Base-by-base conservation (phyloP, 805 yeast genomes). In the Yarrowia hollandica region DNA sequence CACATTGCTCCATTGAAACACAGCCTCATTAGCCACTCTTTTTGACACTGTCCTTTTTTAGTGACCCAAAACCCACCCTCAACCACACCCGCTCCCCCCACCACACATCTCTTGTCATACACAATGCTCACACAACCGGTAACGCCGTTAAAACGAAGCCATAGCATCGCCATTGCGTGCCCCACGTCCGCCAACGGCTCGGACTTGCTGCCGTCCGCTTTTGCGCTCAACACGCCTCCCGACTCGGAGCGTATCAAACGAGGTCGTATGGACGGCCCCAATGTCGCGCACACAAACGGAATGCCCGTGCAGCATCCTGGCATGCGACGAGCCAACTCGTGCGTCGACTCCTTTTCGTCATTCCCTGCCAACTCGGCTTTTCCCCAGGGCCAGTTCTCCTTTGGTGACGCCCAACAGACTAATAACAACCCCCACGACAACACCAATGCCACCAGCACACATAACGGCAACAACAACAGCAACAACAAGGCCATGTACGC, bases 71-170 rank as follows among this genome's bases (percentile, higher is more conserved):
- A n/a, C n/a, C n/a, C n/a, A n/a, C n/a, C n/a, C n/a, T n/a, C n/a
- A n/a, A 7, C 14, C 26, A 37, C 42, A 38, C 28, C 11, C 25
- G 12, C 18, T 10, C 28, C 4, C 42, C 14, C 42, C 2, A 4
- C 15, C 37, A 28, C 52, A 42, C 22, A 26, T n/a, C n/a, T n/a
- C n/a, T n/a, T n/a, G n/a, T n/a, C 52, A 44, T 38, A 28, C 54
- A 44, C 18, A 12, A 48, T 48, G 55, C 55, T 48, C 39, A 48
- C 55, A 15, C 52, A 48, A 21, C 58, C 58, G 19, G 58, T 52
- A 5, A 52, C 58, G 34, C 58, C 58, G 58, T 35, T 52, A 25
- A 52, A 52, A 21, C 42, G 58, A 8, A 52, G 58, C 58, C 42
- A 52, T 25, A 35, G 44, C 44, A 28, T 52, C 34, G 57, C 54